Evolutionary conservation across 805 yeast genomes (phyloP), one percentile per base, ranked within the genome.

Genomic region (Candida oleophila): DNA sequence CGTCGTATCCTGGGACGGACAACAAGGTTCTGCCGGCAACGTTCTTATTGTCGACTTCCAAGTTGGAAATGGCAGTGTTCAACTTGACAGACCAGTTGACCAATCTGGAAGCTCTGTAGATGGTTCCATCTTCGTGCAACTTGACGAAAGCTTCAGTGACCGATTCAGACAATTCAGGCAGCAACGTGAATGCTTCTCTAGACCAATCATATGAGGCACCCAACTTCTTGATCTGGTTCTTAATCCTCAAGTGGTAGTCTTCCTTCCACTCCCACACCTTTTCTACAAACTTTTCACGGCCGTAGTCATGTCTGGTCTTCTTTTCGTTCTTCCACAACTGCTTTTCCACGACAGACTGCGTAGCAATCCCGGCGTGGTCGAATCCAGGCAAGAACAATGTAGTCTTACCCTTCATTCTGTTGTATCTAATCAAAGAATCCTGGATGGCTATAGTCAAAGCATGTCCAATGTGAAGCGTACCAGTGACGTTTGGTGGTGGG

Each of bases 401-500:
- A 45, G 98, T 90, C 70, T 89, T 88, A 45, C 98, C 98, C 69
- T 84, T 85, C 99, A 94, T 94, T 76, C 99, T 86, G 78, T 94
- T 83, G 76, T 81, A 94, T 70, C 99, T 83, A 54, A 91, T 83
- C 63, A 94, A 80, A 21, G 97, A 69, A 68, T 94, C 99, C 75
- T 94, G 99, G 62, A 94, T 87, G 32, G 98, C 76, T 51, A 91
- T 88, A 15, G 99, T 94, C 65, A 94, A 79, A 22, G 98, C 99
- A 69, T 94, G 99, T 57, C 99, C 99, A 68, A 94, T 94, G 69
- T 94, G 99, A 56, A 94, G 78, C 41, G 98, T 97, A 72, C 99
- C 99, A 41, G 99, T 94, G 54, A 94, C 96, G 67, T 94, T 94
- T 64, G 99, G 99, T 52, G 99, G 99, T 35, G 99, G 99, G n/a